Evolutionary conservation across 2,329 filamentous ascomycete species (phyloP).

Genomic region (Diplocarpon rosae): DNA sequence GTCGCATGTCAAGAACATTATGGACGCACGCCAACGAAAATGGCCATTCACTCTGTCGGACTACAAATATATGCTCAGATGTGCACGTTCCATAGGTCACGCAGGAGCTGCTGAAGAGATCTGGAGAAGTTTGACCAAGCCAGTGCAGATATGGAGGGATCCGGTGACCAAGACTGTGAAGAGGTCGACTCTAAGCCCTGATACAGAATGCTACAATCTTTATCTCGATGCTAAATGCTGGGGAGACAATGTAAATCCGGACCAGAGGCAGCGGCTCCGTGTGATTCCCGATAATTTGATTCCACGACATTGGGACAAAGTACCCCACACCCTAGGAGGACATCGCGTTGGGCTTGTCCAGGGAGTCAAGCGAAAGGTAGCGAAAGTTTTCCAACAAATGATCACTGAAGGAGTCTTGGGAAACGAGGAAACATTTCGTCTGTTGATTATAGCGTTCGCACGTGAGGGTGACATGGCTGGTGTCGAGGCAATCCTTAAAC

Average conservation of each 20-base stretch:
- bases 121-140: conserved; percentile 35
- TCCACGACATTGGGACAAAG: conserved; percentile 14
- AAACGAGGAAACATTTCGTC: too few relatives aligned
- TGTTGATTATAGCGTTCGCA: conserved; percentile 38
- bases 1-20: too few relatives aligned
- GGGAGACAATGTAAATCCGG: conserved; percentile 31
- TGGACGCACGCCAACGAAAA: too few relatives aligned
- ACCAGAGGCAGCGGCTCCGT: conserved; percentile 28
- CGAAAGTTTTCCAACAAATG: too few relatives aligned
- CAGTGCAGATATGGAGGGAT: not conserved
- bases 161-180: not conserved
- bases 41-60: conserved; percentile 34
- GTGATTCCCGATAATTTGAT: conserved; percentile 21
- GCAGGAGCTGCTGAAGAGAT: conserved; percentile 31
- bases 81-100: conserved; percentile 37
- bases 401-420: too few relatives aligned
- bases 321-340: conserved; percentile 15
- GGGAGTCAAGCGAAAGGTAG: conserved; percentile 13
- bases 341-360: conserved; percentile 15
- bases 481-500: conserved; percentile 37
- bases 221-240: conserved; percentile 40
- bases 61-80: conserved; percentile 41
- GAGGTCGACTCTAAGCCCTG: conserved; percentile 26
- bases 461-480: conserved; percentile 39
- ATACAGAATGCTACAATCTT: conserved; percentile 42